Conservation (phyloP, 495 filamentous ascomycete genomes). For the Penicilliopsis zonata region DNA sequence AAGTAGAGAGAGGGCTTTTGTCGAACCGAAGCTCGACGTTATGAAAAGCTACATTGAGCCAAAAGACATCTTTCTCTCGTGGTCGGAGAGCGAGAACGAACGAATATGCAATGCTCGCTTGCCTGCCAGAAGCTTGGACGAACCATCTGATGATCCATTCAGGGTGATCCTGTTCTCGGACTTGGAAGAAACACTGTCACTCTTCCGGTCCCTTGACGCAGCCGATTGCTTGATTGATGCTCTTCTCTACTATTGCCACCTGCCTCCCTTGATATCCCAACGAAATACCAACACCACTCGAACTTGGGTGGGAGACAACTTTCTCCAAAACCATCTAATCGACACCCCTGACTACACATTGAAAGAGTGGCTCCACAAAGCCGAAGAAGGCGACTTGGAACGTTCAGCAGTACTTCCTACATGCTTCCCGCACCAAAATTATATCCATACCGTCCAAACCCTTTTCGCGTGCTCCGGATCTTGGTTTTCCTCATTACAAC, state of each 20-base stretch:
- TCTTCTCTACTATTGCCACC: slow-evolving; percentile 56
- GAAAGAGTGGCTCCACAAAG: slow-evolving; percentile 13
- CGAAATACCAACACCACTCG: slow-evolving; percentile 11
- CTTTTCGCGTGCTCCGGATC: slow-evolving; percentile 19
- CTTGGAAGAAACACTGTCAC: slow-evolving; percentile 48
- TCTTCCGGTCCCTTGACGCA: slow-evolving; percentile 27
- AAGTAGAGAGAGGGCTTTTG: slow-evolving; percentile 6
- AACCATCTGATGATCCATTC: slow-evolving; percentile 66
- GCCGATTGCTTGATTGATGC: slow-evolving; percentile 42
- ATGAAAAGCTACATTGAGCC: slow-evolving; percentile 4
- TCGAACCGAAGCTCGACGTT: slow-evolving; percentile 11
- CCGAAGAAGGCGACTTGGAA: slow-evolving; percentile 3
- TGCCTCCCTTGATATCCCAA: slow-evolving; percentile 37
- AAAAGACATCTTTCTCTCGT: slow-evolving; percentile 37
- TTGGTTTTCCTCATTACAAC: slow-evolving; percentile 33
- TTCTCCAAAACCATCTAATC: slow-evolving; percentile 32
- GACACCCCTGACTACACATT: slow-evolving; percentile 12
- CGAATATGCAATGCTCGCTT: slow-evolving; percentile 32
- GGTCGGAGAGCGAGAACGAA: slow-evolving; percentile 49
- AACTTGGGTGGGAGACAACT: slow-evolving; percentile 30
- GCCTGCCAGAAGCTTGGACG: slow-evolving; percentile 55
- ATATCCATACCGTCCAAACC: slow-evolving; percentile 23
- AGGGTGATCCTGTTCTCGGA: slow-evolving; percentile 70
- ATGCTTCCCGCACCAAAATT: slow-evolving; percentile 18
- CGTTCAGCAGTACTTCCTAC: slow-evolving; percentile 9